Evolutionary conservation across 441 rosid species (phyloP), one percentile per base, ranked within the genome.

Genomic region (Bocquillonia castaneifolia): DNA sequence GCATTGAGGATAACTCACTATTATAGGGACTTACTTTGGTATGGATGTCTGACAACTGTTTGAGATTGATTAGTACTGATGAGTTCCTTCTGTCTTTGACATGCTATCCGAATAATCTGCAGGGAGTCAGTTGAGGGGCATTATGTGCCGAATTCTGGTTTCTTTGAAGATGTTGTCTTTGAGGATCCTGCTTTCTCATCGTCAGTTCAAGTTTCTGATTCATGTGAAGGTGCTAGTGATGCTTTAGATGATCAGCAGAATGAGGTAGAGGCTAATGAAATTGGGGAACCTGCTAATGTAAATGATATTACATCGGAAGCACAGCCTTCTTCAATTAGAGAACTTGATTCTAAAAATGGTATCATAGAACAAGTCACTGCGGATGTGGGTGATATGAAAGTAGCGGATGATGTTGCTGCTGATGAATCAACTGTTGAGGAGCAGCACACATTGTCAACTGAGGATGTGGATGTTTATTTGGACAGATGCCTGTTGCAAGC

Each of bases 401-500:
- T 88, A 22, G 53, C 74, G 10, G 91, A 84, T 40, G 67, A 60
- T 50, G 63, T 36, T 63, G 72, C 72, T 61, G 78, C 65, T 51
- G 77, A 71, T 58, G 88, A 80, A 78, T 58, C 79, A 26, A 80
- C 72, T 70, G 57, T 45, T 18, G 88, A 84, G 44, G 84, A 84
- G 71, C 89, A 74, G 69, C 84, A 68, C 48, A 53, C 68, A 63
- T 74, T 82, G 67, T 78, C 88, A 40, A 55, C 77, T 45, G 88
- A 79, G 75, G 96, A 88, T 71, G 84, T 91, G 50, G 96, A 93
- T 82, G 68, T 87, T 47, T 84, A 79, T 79, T 83, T 93, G 67
- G 95, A 93, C 81, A 89, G 82, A 70, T 91, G 93, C 81, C 89
- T 93, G 67, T 76, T 93, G 82, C 97, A 93, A 82, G 97, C 99